Evolutionary conservation across 2,329 filamentous ascomycete species (phyloP).

Genomic region (Colletotrichum lindemuthianum): DNA sequence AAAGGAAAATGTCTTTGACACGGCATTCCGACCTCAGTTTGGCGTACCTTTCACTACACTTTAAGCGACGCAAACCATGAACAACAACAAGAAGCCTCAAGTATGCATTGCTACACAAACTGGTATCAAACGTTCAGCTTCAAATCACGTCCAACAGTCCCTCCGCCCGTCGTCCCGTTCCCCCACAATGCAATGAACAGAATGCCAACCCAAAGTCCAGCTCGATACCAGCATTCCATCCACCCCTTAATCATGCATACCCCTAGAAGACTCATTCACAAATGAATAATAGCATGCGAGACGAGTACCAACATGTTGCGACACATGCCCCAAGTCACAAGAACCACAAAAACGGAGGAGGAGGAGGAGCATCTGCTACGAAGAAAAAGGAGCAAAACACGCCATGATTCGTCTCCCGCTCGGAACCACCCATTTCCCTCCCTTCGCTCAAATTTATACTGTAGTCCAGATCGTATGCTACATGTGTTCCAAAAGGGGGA

Average conservation of each 20-base stretch:
- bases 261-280: too few species aligned
- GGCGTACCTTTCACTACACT: too few species aligned
- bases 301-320: not conserved
- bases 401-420: not conserved
- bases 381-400: not conserved
- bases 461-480: not conserved
- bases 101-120: too few species aligned
- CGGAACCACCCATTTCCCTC: not conserved
- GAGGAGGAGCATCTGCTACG: too few species aligned
- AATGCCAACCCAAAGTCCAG: slow-evolving; percentile 33
- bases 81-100: too few species aligned
- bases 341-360: not conserved
- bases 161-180: not conserved
- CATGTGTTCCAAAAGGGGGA: not conserved
- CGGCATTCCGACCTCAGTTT: too few species aligned
- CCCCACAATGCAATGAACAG: slow-evolving; percentile 13
- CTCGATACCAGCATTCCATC: slow-evolving; percentile 23
- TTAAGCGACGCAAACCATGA: too few species aligned
- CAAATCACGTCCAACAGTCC: too few species aligned
- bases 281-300: too few species aligned
- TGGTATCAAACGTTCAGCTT: too few species aligned
- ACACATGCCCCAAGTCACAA: not conserved
- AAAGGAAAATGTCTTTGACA: too few species aligned
- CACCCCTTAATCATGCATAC: slow-evolving; percentile 7
- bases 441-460: not conserved